phyloP scores from a whole-genome alignment of 768 basidiomycete species.

The Pholiota conissans region DNA sequence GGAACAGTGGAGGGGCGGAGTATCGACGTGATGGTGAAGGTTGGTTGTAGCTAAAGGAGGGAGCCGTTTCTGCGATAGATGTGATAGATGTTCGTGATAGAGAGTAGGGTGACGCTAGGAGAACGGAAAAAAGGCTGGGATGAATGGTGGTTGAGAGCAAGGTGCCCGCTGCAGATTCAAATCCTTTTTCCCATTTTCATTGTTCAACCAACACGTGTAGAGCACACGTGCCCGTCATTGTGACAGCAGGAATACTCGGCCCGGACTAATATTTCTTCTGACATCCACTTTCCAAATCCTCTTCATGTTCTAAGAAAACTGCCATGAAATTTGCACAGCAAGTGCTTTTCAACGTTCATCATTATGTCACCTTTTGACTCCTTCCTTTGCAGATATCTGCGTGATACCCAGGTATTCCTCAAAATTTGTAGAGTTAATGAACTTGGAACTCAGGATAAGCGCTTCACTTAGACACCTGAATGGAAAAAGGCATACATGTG shows the following conservation, averaged over 20 bases:
- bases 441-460: constrained; percentile 2
- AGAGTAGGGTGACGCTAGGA: constrained; percentile 23
- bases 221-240: constrained; percentile 26
- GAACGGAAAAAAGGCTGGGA: constrained; percentile 17
- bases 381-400: constrained; percentile 52
- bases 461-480: constrained; percentile 58
- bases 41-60: constrained; percentile 1
- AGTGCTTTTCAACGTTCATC: constrained; percentile 7
- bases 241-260: too few species aligned
- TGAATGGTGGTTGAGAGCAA: constrained; percentile 28
- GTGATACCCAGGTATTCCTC: constrained; percentile 59
- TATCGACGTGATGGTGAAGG: constrained; percentile 62
- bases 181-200: constrained; percentile 40
- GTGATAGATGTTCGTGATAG: constrained; percentile 4
- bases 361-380: neutral
- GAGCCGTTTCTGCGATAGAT: constrained; percentile 14
- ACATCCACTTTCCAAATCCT: neutral
- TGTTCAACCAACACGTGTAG: constrained; percentile 49
- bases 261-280: neutral
- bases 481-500: constrained; percentile 73
- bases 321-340: constrained; percentile 28
- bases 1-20: constrained; percentile 53
- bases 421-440: neutral
- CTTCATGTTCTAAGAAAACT: neutral
- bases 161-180: constrained; percentile 20